These are phyloP conservation scores for Daucus carota DNA, from an alignment of 129 eudicot species.

Conservation along the genomic window DH1_v3.0 NC_030388.2:29194501-29195000, in stretches of 20 bases:
- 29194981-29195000: conserved; percentile 55
- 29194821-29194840: conserved; percentile 88
- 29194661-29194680: not conserved
- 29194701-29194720: conserved; percentile 54
- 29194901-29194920: conserved; percentile 83
- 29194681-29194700: not conserved
- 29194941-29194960: conserved; percentile 79
- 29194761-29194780: conserved; percentile 96
- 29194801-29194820: conserved; percentile 84
- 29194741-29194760: conserved; percentile 91
- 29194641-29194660: not conserved
- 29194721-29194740: conserved; percentile 80
- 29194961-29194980: conserved; percentile 58
- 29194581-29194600: not conserved
- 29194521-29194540: not conserved
- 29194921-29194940: conserved; percentile 72
- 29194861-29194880: conserved; percentile 82
- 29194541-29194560: no score
- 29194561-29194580: no score
- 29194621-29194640: no score
- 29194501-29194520: not conserved
- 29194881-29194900: conserved; percentile 87
- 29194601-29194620: not conserved
- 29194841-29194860: conserved; percentile 95
- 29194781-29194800: conserved; percentile 97